These are phyloP conservation scores for Filosporella fistucella DNA, from an alignment of 495 filamentous ascomycete genomes.

Conservation along the genomic window DNA sequence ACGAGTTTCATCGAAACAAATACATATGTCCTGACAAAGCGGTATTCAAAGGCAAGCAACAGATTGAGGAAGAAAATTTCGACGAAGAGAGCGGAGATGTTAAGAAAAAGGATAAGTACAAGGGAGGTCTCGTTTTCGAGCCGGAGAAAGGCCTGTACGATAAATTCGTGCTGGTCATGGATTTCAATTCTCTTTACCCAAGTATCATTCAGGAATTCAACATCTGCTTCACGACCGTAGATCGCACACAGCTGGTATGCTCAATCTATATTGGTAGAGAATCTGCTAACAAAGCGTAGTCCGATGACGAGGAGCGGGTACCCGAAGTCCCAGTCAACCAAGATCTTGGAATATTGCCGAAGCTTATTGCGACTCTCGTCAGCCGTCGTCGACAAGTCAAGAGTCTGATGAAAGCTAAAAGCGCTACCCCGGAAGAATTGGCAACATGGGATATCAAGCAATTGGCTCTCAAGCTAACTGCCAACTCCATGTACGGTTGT, in stretches of 20 bases:
- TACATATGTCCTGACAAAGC: slow-evolving; percentile 96
- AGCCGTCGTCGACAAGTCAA: slow-evolving; percentile 86
- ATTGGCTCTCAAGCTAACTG: slow-evolving; percentile 91
- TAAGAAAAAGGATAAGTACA: slow-evolving; percentile 98
- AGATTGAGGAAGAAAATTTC: slow-evolving; percentile 62
- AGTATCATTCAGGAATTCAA: slow-evolving; percentile 99
- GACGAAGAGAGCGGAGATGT: slow-evolving; percentile 65
- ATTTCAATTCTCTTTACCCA: slow-evolving; percentile 98
- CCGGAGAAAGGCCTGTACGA: slow-evolving; percentile 97
- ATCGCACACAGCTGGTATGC: slow-evolving; percentile 60
- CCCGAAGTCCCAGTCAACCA: slow-evolving; percentile 64
- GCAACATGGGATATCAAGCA: slow-evolving; percentile 98
- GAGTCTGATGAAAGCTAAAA: slow-evolving; percentile 91
- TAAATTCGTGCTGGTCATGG: slow-evolving; percentile 96
- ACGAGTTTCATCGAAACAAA: slow-evolving; percentile 93
- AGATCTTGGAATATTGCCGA: slow-evolving; percentile 77
- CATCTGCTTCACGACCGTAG: slow-evolving; percentile 98
- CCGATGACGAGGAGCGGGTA: slow-evolving; percentile 76
- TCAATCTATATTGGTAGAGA: not conserved
- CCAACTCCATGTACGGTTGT: slow-evolving; percentile 99
- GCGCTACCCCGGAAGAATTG: slow-evolving; percentile 78
- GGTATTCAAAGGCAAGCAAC: slow-evolving; percentile 62
- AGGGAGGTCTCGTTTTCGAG: slow-evolving; percentile 96
- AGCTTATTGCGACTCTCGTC: slow-evolving; percentile 86
- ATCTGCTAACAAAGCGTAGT: slow-evolving; percentile 36